Conservation (phyloP, 441 rosid species). For the Pelargonium fulgidum region DNA sequence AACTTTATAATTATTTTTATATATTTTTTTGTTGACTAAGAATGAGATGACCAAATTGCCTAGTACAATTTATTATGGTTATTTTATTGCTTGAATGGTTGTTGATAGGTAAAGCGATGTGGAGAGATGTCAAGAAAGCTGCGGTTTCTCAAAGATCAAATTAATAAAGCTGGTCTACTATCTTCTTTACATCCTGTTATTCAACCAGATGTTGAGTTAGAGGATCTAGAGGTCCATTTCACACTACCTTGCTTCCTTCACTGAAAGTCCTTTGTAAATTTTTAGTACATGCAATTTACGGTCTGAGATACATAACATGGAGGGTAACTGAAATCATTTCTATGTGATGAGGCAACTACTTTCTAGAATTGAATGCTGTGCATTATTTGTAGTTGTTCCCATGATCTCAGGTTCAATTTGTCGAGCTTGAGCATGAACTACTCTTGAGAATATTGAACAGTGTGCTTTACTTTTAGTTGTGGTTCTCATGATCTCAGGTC, state of each 20-base stretch:
- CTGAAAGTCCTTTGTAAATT: too few species aligned
- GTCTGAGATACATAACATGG: not conserved
- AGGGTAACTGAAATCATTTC: too few species aligned
- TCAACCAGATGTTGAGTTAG: constrained; percentile 77
- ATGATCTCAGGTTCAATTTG: too few species aligned
- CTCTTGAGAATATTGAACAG: too few species aligned
- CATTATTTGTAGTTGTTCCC: not conserved
- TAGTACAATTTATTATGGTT: not conserved
- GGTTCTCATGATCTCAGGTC: constrained; percentile 38
- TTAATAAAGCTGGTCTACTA: constrained; percentile 70
- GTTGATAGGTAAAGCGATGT: constrained; percentile 81
- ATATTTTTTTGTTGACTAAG: not conserved
- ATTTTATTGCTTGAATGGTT: constrained; percentile 24
- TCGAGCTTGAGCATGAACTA: too few species aligned
- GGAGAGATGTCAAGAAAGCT: constrained; percentile 99
- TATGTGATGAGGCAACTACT: not conserved
- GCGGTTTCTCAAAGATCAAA: constrained; percentile 85
- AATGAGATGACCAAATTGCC: not conserved
- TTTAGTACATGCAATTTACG: not conserved
- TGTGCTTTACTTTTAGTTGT: constrained; percentile 13
- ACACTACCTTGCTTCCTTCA: too few species aligned
- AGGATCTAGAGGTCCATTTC: constrained; percentile 75
- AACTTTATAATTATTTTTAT: not conserved
- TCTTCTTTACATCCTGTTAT: constrained; percentile 51
- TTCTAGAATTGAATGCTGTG: constrained; percentile 19